phyloP scores from a whole-genome alignment of 2,329 filamentous ascomycete species.

The Pseudogymnoascus sp. region DNA sequence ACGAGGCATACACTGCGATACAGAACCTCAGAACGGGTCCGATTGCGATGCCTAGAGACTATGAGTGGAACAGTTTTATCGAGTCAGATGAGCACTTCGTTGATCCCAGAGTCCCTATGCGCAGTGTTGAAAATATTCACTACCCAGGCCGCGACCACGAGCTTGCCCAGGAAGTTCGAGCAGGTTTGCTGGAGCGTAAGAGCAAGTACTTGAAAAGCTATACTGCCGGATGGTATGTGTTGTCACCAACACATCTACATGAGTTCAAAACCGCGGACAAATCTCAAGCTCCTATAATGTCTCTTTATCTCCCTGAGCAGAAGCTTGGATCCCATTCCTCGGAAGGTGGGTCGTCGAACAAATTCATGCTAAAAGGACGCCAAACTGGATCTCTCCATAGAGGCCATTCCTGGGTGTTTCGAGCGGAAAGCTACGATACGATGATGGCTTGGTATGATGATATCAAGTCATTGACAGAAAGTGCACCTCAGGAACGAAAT shows the following conservation, averaged over 20 bases:
- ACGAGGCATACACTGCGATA: conserved; percentile 68
- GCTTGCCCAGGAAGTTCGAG: conserved; percentile 74
- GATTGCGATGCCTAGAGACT: conserved; percentile 86
- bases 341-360: conserved; percentile 78
- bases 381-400: conserved; percentile 91
- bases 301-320: conserved; percentile 87
- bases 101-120: conserved; percentile 71
- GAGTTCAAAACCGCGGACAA: conserved; percentile 99
- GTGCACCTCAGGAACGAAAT: conserved; percentile 77
- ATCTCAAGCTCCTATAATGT: conserved; percentile 88
- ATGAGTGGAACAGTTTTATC: conserved; percentile 82
- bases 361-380: conserved; percentile 94
- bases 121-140: conserved; percentile 72
- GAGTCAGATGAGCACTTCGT: conserved; percentile 77
- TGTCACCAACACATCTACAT: conserved; percentile 93
- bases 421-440: conserved; percentile 72
- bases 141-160: conserved; percentile 85
- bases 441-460: conserved; percentile 98
- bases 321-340: conserved; percentile 89
- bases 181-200: conserved; percentile 90
- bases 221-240: conserved; percentile 63
- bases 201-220: conserved; percentile 99
- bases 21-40: conserved; percentile 79
- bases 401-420: conserved; percentile 65
- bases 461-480: conserved; percentile 83